phyloP scores from a whole-genome alignment of 2,329 filamentous ascomycete species.

The Fusarium verticillioides region DNA sequence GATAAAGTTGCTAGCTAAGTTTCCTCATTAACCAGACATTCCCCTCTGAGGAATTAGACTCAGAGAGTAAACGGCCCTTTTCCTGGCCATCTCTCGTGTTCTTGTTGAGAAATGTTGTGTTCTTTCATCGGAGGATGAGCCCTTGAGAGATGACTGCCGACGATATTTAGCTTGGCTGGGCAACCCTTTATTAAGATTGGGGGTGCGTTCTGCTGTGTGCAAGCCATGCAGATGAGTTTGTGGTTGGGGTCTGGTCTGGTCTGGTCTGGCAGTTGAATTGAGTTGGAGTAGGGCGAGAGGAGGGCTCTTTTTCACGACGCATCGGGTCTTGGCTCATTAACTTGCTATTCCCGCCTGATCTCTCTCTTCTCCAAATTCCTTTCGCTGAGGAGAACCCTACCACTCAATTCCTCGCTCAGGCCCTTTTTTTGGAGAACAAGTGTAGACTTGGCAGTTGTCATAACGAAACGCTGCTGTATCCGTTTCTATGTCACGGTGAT shows the following conservation, averaged over 20 bases:
- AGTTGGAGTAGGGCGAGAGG: background rate
- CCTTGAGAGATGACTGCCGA: slow-evolving; percentile 9
- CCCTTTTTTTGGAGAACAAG: slow-evolving; percentile 31
- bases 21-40: slow-evolving; percentile 24
- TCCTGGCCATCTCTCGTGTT: slow-evolving; percentile 3
- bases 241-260: background rate
- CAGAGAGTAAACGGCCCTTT: slow-evolving; percentile 15
- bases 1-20: slow-evolving; percentile 31
- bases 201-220: background rate
- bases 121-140: background rate
- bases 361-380: slow-evolving; percentile 37
- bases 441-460: slow-evolving; percentile 25
- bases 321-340: background rate
- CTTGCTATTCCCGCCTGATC: slow-evolving; percentile 13
- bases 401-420: background rate
- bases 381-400: slow-evolving; percentile 32
- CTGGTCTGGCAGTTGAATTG: background rate
- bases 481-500: slow-evolving; percentile 5
- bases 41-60: background rate
- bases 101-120: background rate
- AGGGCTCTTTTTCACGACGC: background rate
- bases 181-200: background rate
- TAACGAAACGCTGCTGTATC: slow-evolving; percentile 2
- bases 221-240: background rate
- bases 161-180: slow-evolving; percentile 22